Conservation (phyloP, 2,329 filamentous ascomycete genomes). For the Plectosphaerella sp. region DNA sequence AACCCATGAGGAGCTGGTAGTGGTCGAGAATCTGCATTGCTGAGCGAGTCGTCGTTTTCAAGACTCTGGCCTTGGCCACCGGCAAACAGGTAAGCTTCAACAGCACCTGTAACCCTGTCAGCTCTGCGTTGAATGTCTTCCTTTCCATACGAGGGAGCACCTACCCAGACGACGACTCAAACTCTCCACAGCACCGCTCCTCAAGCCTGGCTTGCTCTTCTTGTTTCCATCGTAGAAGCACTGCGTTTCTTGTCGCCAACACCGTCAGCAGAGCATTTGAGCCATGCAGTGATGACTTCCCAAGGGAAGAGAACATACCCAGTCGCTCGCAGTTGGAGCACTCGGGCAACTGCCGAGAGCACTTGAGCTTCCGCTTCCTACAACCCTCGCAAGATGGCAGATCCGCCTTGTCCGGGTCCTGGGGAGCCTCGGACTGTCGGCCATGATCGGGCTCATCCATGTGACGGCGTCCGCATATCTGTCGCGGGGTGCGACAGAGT, state of each 20-base stretch:
- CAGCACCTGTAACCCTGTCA: not conserved
- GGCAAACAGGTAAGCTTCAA: constrained; percentile 3
- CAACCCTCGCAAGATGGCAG: constrained; percentile 26
- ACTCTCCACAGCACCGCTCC: constrained; percentile 15
- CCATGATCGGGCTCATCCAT: too few species aligned
- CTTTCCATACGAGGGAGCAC: not conserved
- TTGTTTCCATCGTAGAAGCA: constrained; percentile 16
- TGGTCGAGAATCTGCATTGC: not conserved
- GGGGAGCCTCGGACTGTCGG: not conserved
- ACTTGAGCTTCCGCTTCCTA: constrained; percentile 26
- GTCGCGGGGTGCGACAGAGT: too few species aligned
- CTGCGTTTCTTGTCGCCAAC: constrained; percentile 12
- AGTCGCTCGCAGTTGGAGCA: constrained; percentile 25
- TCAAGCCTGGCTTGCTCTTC: constrained; percentile 17
- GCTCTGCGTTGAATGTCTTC: not conserved
- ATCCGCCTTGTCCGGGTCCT: constrained; percentile 8
- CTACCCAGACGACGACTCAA: constrained; percentile 15
- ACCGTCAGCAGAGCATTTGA: not conserved
- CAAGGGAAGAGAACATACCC: constrained; percentile 11
- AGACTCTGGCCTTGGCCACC: constrained; percentile 5
- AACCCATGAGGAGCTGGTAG: not conserved
- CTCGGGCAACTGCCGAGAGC: constrained; percentile 23
- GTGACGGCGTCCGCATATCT: too few species aligned
- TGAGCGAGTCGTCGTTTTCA: not conserved
- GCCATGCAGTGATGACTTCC: not conserved